Base-by-base conservation (phyloP, 257 asterid genomes). In the Verbascum thapsus region DNA sequence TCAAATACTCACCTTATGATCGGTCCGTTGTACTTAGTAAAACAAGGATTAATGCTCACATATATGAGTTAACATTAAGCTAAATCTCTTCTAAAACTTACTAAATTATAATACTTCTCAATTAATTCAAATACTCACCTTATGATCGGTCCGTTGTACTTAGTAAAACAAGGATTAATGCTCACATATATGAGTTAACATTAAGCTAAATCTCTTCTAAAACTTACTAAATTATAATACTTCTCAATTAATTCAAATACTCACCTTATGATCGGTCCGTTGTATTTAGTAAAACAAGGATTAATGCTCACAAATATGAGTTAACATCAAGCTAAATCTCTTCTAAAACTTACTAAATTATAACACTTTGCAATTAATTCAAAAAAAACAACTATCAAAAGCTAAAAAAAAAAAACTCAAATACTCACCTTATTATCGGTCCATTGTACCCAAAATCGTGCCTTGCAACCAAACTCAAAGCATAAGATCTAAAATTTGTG, bases 401-500 rank as follows among this genome's bases (percentile, higher is more conserved):
- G 58, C 43, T 23, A 53, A 0, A 56, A 23, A 19, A 53, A 0
- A 56, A 23, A 19, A 55, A 15, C 15, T 15, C 69, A 45, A 63
- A 23, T 37, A 70, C 88, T 81, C 69, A 92, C 99, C 85, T 81
- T 40, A 84, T 76, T 10, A 65, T 63, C 1, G 84, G 78, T 30
- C 95, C 96, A 55, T 68, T 78, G 61, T 90, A 76, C 61, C 99
- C 99, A 70, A 94, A 94, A 70, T 87, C 84, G 74, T 80, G 79
- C 73, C 99, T 90, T 12, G 96, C 84, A 18, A 87, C 76, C 81
- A 90, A 80, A 61, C 79, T 73, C 62, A 94, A 69, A 65, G 80
- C 86, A 78, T 63, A 45, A 35, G 64, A 18, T 15, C 49, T 66
- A 72, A 94, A 90, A 82, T 94, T 83, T 0, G 99, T 90, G 4